Percentiles rank a stretch among this genome's conserved stretches.
Conservation (phyloP, 441 rosid species). For the Geranium incanum region DNA sequence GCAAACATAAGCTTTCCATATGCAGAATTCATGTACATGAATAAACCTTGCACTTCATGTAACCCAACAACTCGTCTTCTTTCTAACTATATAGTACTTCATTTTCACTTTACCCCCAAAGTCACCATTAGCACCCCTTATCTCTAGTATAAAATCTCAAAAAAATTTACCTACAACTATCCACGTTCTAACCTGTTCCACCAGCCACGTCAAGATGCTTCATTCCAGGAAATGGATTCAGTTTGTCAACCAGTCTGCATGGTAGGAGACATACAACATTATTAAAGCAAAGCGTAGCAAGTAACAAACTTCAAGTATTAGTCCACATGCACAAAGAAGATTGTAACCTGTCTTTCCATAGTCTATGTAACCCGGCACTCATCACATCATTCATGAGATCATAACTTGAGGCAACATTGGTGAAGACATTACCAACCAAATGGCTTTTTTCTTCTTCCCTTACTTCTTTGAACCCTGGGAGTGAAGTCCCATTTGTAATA, state of each 20-base stretch:
- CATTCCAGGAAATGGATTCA: conserved; percentile 86
- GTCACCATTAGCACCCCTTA: not conserved
- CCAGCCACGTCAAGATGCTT: conserved; percentile 99
- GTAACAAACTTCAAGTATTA: conserved; percentile 5
- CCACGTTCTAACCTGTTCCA: conserved; percentile 58
- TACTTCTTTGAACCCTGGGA: conserved; percentile 78
- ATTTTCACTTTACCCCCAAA: not conserved
- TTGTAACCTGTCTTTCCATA: conserved; percentile 90
- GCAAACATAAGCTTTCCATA: not conserved
- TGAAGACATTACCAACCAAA: conserved; percentile 83
- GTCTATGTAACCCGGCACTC: conserved; percentile 90
- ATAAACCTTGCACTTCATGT: not conserved
- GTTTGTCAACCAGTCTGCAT: conserved; percentile 68
- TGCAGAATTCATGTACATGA: not conserved
- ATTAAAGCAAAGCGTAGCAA: not conserved
- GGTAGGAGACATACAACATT: conserved; percentile 14
- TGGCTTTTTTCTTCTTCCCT: conserved; percentile 76
- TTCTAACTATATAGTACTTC: not conserved
- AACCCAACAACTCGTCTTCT: no score
- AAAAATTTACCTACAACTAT: not conserved
- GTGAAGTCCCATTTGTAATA: not conserved
- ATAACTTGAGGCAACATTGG: conserved; percentile 76
- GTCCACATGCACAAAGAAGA: not conserved
- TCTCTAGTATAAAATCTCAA: not conserved
- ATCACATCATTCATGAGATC: conserved; percentile 96